These are phyloP conservation scores for Lactarius deliciosus DNA, from an alignment of 768 basidiomycete genomes.

Conservation along the genomic window DNA sequence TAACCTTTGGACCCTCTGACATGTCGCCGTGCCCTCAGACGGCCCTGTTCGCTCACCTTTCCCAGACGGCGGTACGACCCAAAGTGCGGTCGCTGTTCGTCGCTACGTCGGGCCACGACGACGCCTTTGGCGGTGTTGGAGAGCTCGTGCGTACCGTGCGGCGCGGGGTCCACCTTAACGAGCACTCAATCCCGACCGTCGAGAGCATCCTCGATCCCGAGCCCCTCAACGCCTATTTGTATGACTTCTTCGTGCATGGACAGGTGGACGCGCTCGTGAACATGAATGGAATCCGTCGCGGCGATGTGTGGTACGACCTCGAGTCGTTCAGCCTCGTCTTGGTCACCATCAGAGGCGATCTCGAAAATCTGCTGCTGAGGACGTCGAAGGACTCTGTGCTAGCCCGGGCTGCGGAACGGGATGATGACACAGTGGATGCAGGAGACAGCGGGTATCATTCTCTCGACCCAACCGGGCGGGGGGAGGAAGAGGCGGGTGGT, in stretches of 20 bases:
- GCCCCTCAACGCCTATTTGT: conserved; percentile 44
- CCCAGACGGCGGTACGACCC: conserved; percentile 39
- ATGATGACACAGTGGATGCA: conserved; percentile 27
- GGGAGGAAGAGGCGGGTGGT: conserved; percentile 32
- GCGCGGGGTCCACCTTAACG: conserved; percentile 53
- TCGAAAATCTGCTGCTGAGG: conserved; percentile 48
- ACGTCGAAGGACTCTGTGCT: conserved; percentile 25
- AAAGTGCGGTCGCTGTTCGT: conserved; percentile 60
- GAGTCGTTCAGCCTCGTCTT: conserved; percentile 58
- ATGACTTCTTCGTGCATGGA: conserved; percentile 70
- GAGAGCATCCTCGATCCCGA: conserved; percentile 34
- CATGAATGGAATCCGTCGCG: conserved; percentile 59
- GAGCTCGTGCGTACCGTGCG: conserved; percentile 56
- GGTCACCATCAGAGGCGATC: conserved; percentile 46
- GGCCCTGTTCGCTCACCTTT: conserved; percentile 42
- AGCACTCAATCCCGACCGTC: conserved; percentile 61
- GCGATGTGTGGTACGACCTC: conserved; percentile 65
- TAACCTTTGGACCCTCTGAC: conserved; percentile 30
- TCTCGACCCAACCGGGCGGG: conserved; percentile 35
- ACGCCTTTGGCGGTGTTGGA: conserved; percentile 48
- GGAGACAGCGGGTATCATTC: conserved; percentile 40
- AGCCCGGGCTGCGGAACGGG: conserved; percentile 20
- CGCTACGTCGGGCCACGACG: conserved; percentile 65
- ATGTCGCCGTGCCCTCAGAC: not conserved
- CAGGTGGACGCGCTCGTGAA: conserved; percentile 47